These are phyloP conservation scores for Cystoderma amianthinum DNA, from an alignment of 768 basidiomycete species.

Conservation along the genomic window DNA sequence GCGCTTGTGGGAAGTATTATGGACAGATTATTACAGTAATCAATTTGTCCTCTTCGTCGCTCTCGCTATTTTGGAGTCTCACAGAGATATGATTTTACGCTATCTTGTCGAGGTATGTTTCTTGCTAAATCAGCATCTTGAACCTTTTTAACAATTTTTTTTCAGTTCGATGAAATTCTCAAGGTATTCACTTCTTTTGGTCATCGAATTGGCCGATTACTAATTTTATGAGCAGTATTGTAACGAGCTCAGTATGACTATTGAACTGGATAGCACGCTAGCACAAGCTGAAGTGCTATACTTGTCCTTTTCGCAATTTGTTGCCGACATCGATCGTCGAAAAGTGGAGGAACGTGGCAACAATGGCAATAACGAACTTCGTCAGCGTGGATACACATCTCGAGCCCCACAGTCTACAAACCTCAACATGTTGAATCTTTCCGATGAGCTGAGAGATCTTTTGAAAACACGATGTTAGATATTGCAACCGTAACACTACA, in stretches of 20 bases:
- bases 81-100: slow-evolving; percentile 90
- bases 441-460: slow-evolving; percentile 57
- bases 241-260: slow-evolving; percentile 93
- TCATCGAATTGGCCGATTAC: background rate
- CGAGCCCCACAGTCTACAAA: slow-evolving; percentile 18
- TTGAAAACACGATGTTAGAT: slow-evolving; percentile 31
- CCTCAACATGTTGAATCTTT: slow-evolving; percentile 40
- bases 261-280: slow-evolving; percentile 92
- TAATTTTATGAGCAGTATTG: slow-evolving; percentile 51
- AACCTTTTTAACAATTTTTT: slow-evolving; percentile 1
- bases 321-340: slow-evolving; percentile 84
- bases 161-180: slow-evolving; percentile 74
- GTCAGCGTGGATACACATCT: slow-evolving; percentile 10
- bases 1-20: slow-evolving; percentile 88
- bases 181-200: slow-evolving; percentile 50
- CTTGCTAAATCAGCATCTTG: slow-evolving; percentile 1
- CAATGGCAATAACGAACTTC: slow-evolving; percentile 19
- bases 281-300: slow-evolving; percentile 97
- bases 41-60: slow-evolving; percentile 92
- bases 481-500: background rate
- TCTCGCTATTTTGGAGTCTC: slow-evolving; percentile 88
- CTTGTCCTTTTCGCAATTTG: slow-evolving; percentile 82
- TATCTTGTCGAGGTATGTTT: slow-evolving; percentile 84
- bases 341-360: slow-evolving; percentile 51
- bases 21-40: slow-evolving; percentile 87